Percentiles rank a stretch among this genome's conserved stretches.
Evolutionary conservation across 331 rosid species (phyloP).

Genomic region (Acacia pycnantha): DNA sequence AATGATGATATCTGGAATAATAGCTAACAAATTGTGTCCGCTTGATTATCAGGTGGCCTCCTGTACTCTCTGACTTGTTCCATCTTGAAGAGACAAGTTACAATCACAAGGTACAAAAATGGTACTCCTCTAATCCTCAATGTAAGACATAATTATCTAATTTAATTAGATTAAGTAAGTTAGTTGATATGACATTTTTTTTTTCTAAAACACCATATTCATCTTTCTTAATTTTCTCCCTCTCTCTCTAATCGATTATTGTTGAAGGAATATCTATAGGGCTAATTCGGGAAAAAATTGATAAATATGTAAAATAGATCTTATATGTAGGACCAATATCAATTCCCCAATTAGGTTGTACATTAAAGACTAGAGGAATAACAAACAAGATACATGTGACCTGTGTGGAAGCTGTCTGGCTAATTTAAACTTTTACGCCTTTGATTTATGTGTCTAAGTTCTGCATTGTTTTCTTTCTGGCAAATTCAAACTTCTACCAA

Average conservation of each 20-base stretch:
- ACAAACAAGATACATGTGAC: background rate
- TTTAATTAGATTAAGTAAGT: too few relatives aligned
- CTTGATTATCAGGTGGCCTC: background rate
- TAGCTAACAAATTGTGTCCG: background rate
- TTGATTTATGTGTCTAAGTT: background rate
- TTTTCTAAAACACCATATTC: too few relatives aligned
- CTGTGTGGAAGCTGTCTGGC: background rate
- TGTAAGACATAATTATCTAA: too few relatives aligned
- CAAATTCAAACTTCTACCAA: background rate
- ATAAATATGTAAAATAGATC: too few relatives aligned
- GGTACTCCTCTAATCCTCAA: background rate
- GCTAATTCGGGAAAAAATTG: too few relatives aligned
- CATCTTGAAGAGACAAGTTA: background rate
- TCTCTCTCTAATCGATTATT: too few relatives aligned
- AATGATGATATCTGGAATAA: background rate
- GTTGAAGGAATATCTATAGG: too few relatives aligned
- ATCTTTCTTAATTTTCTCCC: too few relatives aligned
- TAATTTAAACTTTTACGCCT: background rate
- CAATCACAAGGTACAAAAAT: background rate
- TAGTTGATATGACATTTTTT: too few relatives aligned
- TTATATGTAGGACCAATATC: too few relatives aligned
- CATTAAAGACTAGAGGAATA: too few relatives aligned
- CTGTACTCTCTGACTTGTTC: background rate
- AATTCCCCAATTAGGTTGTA: too few relatives aligned
- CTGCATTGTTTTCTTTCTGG: background rate